phyloP scores from a whole-genome alignment of 1,139 yeast species.

The Yamadazyma buinensis region DNA sequence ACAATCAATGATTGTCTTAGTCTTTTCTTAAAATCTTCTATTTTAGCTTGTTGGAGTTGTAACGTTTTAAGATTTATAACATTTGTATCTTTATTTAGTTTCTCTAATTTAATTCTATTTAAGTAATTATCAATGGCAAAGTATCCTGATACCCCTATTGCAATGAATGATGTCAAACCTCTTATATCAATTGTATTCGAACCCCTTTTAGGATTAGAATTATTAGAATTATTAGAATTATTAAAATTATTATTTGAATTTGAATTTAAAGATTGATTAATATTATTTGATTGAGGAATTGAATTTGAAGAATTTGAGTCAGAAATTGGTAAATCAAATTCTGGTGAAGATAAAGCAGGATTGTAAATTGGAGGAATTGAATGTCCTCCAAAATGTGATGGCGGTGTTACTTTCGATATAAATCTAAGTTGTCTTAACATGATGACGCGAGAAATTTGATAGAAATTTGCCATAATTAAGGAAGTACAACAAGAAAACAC shows the following conservation, averaged over 20 bases:
- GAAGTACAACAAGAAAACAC: too few relatives aligned
- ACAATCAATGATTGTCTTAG: slow-evolving; percentile 44
- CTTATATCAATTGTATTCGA: slow-evolving; percentile 15
- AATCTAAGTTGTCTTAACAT: slow-evolving; percentile 1
- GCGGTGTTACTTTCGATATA: slow-evolving; percentile 13
- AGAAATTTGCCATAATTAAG: too few relatives aligned
- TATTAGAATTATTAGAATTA: neutral
- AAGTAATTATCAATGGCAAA: slow-evolving; percentile 52
- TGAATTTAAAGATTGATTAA: neutral
- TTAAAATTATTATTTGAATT: neutral
- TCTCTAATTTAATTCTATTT: slow-evolving; percentile 39
- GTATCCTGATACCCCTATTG: slow-evolving; percentile 39
- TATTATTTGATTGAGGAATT: neutral
- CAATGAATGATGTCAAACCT: slow-evolving; percentile 34
- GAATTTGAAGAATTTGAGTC: neutral
- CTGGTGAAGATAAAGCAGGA: neutral
- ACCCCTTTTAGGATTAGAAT: neutral
- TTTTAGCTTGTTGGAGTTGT: slow-evolving; percentile 42
- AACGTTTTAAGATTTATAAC: slow-evolving; percentile 40
- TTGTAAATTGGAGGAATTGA: slow-evolving; percentile 15
- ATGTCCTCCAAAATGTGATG: slow-evolving; percentile 18
- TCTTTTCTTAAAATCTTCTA: slow-evolving; percentile 41
- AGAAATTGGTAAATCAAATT: neutral
- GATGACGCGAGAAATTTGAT: too few relatives aligned
- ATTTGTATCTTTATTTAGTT: slow-evolving; percentile 33